These are phyloP conservation scores for Silene coronaria DNA, from an alignment of 179 eudicot genomes.

Conservation along the genomic window DNA sequence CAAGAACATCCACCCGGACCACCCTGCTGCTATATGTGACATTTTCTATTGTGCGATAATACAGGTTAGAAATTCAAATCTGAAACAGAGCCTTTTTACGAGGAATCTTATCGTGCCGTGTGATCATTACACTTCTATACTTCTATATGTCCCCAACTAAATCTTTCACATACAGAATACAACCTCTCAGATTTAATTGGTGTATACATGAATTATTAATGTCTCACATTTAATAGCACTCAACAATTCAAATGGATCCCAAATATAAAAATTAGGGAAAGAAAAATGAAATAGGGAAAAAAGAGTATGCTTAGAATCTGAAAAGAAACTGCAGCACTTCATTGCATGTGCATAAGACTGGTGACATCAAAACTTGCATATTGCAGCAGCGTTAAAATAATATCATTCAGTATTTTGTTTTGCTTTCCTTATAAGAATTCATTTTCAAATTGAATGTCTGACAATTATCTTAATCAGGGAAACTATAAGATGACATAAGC, in stretches of 20 bases:
- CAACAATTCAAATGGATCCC: neutral
- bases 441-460: neutral
- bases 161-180: neutral
- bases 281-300: neutral
- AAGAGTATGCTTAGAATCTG: neutral
- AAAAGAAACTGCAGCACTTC: neutral
- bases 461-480: neutral
- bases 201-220: neutral
- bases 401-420: neutral
- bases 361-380: neutral
- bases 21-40: neutral
- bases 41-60: neutral
- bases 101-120: neutral
- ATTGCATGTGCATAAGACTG: neutral
- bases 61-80: neutral
- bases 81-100: neutral
- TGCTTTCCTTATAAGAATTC: neutral
- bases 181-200: neutral
- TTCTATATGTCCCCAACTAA: neutral
- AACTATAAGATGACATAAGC: neutral
- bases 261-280: neutral
- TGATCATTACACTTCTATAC: neutral
- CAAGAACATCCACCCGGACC: conserved; percentile 5
- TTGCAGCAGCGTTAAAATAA: neutral
- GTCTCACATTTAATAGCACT: neutral